Percentiles rank a stretch among this genome's conserved stretches.
Conservation (phyloP, 768 basidiomycete species). For the Kwoniella mangroviensis region DNA sequence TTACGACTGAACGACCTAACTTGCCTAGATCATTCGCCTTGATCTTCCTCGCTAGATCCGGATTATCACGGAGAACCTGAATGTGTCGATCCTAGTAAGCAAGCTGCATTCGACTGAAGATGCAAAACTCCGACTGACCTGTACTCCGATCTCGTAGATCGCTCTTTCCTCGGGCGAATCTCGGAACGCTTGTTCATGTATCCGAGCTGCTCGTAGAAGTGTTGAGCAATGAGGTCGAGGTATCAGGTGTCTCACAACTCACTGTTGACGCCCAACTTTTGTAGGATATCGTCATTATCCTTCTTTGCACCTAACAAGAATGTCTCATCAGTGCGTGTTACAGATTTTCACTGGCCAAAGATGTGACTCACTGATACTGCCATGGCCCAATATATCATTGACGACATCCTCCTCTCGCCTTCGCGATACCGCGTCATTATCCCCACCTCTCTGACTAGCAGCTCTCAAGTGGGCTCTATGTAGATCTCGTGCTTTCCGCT, state of each 20-base stretch:
- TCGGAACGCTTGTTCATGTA: constrained; percentile 41
- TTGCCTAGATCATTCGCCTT: constrained; percentile 53
- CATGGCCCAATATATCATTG: constrained; percentile 31
- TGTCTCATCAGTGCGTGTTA: constrained; percentile 3
- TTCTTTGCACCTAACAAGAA: neutral
- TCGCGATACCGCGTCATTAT: constrained; percentile 11
- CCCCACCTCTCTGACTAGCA: constrained; percentile 13
- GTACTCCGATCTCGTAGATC: constrained; percentile 47
- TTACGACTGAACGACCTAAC: constrained; percentile 10
- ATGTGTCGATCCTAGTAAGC: neutral
- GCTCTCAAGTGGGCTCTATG: constrained; percentile 13
- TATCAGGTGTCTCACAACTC: constrained; percentile 1
- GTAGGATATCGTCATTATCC: constrained; percentile 26
- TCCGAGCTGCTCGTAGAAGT: constrained; percentile 26
- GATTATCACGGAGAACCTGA: constrained; percentile 41
- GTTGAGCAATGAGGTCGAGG: neutral
- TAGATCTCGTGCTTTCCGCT: constrained; percentile 24
- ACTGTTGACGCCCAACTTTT: constrained; percentile 21
- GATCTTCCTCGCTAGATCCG: constrained; percentile 35
- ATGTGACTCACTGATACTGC: neutral
- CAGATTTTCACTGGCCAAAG: neutral
- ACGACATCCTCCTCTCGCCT: constrained; percentile 29
- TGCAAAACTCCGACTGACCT: constrained; percentile 26
- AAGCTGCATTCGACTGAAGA: neutral
- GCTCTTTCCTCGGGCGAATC: constrained; percentile 45